Conservation (phyloP, 2,329 filamentous ascomycete species). For the Curvularia eragrostidis region DNA sequence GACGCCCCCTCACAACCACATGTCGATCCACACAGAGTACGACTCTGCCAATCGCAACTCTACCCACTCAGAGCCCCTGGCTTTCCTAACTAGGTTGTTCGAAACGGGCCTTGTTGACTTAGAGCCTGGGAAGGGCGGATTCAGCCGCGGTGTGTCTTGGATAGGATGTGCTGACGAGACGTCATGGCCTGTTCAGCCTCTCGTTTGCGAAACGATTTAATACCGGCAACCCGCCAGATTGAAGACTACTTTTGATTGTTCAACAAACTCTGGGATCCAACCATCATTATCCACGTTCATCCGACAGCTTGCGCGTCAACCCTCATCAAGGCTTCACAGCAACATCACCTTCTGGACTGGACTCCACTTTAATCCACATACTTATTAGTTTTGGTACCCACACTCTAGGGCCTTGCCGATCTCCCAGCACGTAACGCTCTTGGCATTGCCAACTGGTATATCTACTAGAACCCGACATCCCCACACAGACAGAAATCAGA, state of each 20-base stretch:
- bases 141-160: slow-evolving; percentile 25
- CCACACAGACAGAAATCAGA: slow-evolving; percentile 21
- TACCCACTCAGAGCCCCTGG: slow-evolving; percentile 2
- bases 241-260: not conserved
- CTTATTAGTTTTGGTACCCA: slow-evolving; percentile 23
- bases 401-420: slow-evolving; percentile 21
- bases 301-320: slow-evolving; percentile 21
- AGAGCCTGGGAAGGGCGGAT: slow-evolving; percentile 23
- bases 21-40: slow-evolving; percentile 27
- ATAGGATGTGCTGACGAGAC: slow-evolving; percentile 21
- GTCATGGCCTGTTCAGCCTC: slow-evolving; percentile 34
- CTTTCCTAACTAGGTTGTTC: slow-evolving; percentile 20
- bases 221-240: slow-evolving; percentile 3
- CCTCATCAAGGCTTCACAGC: slow-evolving; percentile 15
- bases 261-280: not conserved
- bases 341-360: slow-evolving; percentile 23
- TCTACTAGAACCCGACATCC: slow-evolving; percentile 21
- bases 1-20: slow-evolving; percentile 17
- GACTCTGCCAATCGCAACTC: slow-evolving; percentile 31
- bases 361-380: slow-evolving; percentile 22
- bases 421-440: slow-evolving; percentile 26
- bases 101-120: slow-evolving; percentile 15
- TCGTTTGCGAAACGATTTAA: slow-evolving; percentile 20
- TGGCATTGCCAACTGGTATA: slow-evolving; percentile 19
- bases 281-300: slow-evolving; percentile 6